Evolutionary conservation across 2,329 filamentous ascomycete genomes (phyloP).

Genomic region (Arachnomyces sp.): DNA sequence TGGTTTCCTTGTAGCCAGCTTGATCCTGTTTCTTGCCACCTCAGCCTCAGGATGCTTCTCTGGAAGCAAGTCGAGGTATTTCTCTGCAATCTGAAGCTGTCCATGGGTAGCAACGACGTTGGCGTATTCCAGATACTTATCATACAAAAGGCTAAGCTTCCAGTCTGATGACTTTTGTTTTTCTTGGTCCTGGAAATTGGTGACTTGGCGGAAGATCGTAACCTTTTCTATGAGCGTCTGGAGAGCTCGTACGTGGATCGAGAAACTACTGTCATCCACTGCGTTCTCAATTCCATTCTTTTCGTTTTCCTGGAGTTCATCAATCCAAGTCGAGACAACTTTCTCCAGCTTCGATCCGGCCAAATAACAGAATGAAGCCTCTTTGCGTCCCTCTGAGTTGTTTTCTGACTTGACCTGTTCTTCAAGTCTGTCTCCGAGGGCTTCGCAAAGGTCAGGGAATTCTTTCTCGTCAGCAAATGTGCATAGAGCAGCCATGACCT

Average conservation of each 20-base stretch:
- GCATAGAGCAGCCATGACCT: conserved; percentile 91
- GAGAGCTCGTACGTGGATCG: conserved; percentile 77
- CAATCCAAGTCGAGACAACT: conserved; percentile 88
- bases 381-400: conserved; percentile 58
- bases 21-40: conserved; percentile 75
- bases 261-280: conserved; percentile 73
- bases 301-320: conserved; percentile 80
- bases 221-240: conserved; percentile 98
- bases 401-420: conserved; percentile 55
- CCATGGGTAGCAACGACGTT: conserved; percentile 90
- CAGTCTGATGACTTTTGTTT: conserved; percentile 65
- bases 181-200: conserved; percentile 80
- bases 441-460: conserved; percentile 91
- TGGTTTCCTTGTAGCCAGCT: conserved; percentile 67
- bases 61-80: conserved; percentile 83
- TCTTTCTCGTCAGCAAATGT: conserved; percentile 88
- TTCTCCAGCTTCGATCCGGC: conserved; percentile 96
- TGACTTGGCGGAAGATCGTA: conserved; percentile 88
- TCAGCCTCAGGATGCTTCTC: conserved; percentile 78
- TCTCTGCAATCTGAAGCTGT: conserved; percentile 76
- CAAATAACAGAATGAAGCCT: conserved; percentile 94
- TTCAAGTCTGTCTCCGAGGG: conserved; percentile 81
- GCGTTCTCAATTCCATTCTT: conserved; percentile 63
- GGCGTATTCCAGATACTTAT: conserved; percentile 94
- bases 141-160: conserved; percentile 83